phyloP scores from a whole-genome alignment of 2,329 filamentous ascomycete genomes.

The Phyllosticta capitalensis region DNA sequence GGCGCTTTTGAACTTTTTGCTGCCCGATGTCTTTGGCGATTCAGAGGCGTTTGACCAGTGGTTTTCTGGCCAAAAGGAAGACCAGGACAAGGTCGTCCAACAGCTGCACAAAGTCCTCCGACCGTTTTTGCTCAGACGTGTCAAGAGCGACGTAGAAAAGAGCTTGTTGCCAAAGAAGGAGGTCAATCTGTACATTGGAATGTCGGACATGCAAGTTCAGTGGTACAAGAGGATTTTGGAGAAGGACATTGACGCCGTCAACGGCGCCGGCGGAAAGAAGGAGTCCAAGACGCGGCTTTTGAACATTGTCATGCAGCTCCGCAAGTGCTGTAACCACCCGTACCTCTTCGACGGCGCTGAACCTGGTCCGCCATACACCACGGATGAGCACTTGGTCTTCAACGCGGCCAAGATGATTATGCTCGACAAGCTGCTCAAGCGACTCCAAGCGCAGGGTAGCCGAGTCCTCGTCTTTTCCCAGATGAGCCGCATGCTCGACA shows the following conservation, averaged over 20 bases:
- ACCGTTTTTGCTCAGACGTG: slow-evolving; percentile 87
- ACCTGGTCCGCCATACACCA: slow-evolving; percentile 94
- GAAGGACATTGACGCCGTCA: slow-evolving; percentile 98
- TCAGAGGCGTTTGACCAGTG: slow-evolving; percentile 95
- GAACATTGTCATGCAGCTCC: slow-evolving; percentile 98
- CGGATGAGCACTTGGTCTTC: slow-evolving; percentile 86
- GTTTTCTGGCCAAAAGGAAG: slow-evolving; percentile 84
- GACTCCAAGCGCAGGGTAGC: slow-evolving; percentile 78
- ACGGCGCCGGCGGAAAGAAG: slow-evolving; percentile 88
- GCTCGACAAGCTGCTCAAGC: slow-evolving; percentile 78
- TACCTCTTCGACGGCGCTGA: slow-evolving; percentile 97
- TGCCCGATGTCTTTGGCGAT: slow-evolving; percentile 98
- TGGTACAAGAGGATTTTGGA: slow-evolving; percentile 99
- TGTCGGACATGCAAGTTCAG: slow-evolving; percentile 98
- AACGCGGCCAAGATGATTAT: slow-evolving; percentile 98
- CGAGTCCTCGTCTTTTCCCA: slow-evolving; percentile 98
- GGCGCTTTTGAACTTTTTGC: slow-evolving; percentile 91
- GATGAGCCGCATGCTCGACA: slow-evolving; percentile 95
- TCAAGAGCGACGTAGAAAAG: slow-evolving; percentile 97
- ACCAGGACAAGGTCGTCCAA: slow-evolving; percentile 92
- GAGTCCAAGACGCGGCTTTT: slow-evolving; percentile 95
- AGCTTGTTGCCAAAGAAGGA: slow-evolving; percentile 96
- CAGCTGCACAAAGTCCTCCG: slow-evolving; percentile 88
- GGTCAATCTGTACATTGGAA: slow-evolving; percentile 90
- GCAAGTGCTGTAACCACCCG: slow-evolving; percentile 97